Percentiles rank a stretch among this genome's conserved stretches.
These are phyloP conservation scores for Meredithiella fracta DNA, from an alignment of 2,329 filamentous ascomycete genomes.

Conservation along the genomic window DNA sequence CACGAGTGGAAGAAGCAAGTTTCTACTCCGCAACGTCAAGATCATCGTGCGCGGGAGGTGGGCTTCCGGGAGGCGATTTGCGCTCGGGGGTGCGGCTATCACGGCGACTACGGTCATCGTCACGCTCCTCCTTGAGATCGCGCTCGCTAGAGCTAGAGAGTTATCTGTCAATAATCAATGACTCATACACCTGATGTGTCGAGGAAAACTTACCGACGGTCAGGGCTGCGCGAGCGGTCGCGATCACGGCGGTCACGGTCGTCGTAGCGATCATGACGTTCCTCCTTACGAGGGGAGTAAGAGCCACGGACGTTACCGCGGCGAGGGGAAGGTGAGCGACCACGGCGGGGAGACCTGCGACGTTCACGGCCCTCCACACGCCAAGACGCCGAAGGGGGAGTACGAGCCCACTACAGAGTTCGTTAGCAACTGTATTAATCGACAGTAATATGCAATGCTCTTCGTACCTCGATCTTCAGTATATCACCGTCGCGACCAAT, in stretches of 20 bases:
- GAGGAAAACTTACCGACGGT: conserved; percentile 32
- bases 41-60: conserved; percentile 72
- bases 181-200: not conserved
- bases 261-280: conserved; percentile 65
- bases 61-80: conserved; percentile 55
- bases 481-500: conserved; percentile 78
- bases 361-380: conserved; percentile 65
- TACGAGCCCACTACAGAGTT: conserved; percentile 71
- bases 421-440: conserved; percentile 12
- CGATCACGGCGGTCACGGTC: conserved; percentile 55
- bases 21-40: conserved; percentile 76
- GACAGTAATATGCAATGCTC: not conserved
- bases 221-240: conserved; percentile 50
- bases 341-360: conserved; percentile 45
- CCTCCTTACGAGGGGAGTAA: conserved; percentile 78
- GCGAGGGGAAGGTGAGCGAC: conserved; percentile 61
- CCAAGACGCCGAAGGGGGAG: conserved; percentile 94
- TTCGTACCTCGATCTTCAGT: conserved; percentile 83
- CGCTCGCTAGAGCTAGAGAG: conserved; percentile 28
- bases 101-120: conserved; percentile 57
- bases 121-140: conserved; percentile 47
- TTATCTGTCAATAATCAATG: conserved; percentile 18
- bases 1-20: conserved; percentile 1
- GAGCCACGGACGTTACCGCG: conserved; percentile 55
- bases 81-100: conserved; percentile 80